Conservation (phyloP, 2,329 filamentous ascomycete species). For the Trichoderma sp. region DNA sequence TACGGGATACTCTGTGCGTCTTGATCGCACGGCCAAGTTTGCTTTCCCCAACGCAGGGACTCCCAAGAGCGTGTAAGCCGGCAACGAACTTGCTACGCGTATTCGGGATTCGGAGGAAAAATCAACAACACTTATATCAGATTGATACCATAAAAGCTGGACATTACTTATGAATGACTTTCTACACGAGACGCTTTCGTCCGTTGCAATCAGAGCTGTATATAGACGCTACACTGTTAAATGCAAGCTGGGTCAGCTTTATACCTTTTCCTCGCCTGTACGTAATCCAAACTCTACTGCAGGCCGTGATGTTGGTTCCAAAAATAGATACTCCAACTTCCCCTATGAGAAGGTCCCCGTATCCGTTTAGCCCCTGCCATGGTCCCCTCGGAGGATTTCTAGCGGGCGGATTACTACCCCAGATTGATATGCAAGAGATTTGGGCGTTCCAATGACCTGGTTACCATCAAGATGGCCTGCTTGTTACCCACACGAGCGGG, state of each 20-base stretch:
- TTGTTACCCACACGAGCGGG: not conserved
- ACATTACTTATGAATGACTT: not conserved
- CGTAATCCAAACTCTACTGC: not conserved
- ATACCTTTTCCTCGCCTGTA: not conserved
- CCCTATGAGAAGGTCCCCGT: not conserved
- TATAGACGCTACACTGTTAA: not conserved
- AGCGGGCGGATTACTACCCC: not conserved
- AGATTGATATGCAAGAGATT: not conserved
- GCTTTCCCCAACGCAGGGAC: not conserved
- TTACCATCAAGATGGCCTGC: not conserved
- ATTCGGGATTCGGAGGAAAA: not conserved
- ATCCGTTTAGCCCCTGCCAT: not conserved
- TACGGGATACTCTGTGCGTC: not conserved
- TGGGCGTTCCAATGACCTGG: not conserved
- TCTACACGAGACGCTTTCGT: not conserved
- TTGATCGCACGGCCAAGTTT: not conserved
- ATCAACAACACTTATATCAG: not conserved
- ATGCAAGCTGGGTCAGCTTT: not conserved
- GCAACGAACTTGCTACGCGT: not conserved
- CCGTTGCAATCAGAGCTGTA: not conserved
- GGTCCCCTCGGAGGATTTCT: not conserved
- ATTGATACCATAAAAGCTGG: not conserved
- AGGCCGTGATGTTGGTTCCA: not conserved
- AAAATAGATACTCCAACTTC: not conserved
- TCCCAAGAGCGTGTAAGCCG: not conserved